Evolutionary conservation across 2,329 filamentous ascomycete genomes (phyloP).

Genomic region (Microthyrium microscopicum): DNA sequence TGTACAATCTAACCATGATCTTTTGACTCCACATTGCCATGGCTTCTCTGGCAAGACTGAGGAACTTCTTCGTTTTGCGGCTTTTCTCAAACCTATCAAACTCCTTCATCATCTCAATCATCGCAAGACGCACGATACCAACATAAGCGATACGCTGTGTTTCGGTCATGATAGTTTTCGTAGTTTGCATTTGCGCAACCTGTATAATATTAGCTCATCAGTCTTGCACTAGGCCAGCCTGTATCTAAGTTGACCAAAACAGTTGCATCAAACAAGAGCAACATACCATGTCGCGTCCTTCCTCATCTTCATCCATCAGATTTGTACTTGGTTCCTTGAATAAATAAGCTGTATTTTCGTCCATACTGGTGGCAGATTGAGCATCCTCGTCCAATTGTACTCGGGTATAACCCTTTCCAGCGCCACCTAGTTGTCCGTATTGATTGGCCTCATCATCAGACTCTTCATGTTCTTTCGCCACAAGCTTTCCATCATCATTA

Average conservation of each 20-base stretch:
- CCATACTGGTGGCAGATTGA: conserved; percentile 85
- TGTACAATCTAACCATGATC: conserved; percentile 89
- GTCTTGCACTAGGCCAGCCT: no score
- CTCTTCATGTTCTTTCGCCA: conserved; percentile 63
- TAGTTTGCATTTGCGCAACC: conserved; percentile 74
- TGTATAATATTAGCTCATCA: conserved; percentile 1
- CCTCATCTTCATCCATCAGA: conserved; percentile 43
- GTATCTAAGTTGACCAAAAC: no score
- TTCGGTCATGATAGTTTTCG: conserved; percentile 87
- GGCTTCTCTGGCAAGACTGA: conserved; percentile 54
- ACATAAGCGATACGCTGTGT: conserved; percentile 94
- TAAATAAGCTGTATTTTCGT: conserved; percentile 90
- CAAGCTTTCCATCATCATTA: conserved; percentile 75
- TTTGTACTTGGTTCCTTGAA: conserved; percentile 59
- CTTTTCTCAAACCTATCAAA: conserved; percentile 44
- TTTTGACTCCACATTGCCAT: conserved; percentile 95
- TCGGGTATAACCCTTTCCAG: conserved; percentile 86
- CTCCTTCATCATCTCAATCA: conserved; percentile 60
- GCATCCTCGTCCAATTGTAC: conserved; percentile 93
- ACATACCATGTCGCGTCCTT: conserved; percentile 42
- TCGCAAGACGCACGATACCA: conserved; percentile 66
- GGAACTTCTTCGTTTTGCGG: conserved; percentile 54
- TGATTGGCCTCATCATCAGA: conserved; percentile 51
- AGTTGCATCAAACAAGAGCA: no score
- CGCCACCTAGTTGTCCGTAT: conserved; percentile 68